Evolutionary conservation across 1,139 yeast species (phyloP), one percentile per base, ranked within the genome.

Genomic region (Pichia sp.): DNA sequence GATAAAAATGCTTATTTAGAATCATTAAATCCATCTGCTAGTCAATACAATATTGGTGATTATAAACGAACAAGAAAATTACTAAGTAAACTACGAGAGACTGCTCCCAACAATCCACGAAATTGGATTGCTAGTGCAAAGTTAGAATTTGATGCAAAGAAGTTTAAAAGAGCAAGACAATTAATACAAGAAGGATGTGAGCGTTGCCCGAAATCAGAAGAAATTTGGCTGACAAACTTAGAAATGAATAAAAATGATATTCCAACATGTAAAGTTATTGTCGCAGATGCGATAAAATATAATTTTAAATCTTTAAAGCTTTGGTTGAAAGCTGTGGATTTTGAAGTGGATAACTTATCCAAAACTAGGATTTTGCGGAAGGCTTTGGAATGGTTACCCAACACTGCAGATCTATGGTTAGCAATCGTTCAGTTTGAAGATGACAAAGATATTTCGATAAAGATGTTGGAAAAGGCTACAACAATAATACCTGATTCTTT

Each of bases 61-160:
- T 64, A 78, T 6, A 69, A 71, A 35, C 77, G 78, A 48, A 77
- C 81, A 25, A 65, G 95, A 33, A 61, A 71, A 3, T 68, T 87
- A n/a, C 68, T 89, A 41, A 67, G 76, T 9, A 82, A 94, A 2
- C 72, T 86, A 48, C 71, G 94, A 30, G 79, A 76, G 52, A 68
- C 89, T 0, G 83, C 86, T 55, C 96, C 97, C 0, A 64, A 68
- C 38, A 82, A 81, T 47, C 75, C 95, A 0, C 76, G 77, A 41
- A 87, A 87, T 11, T 92, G 97, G 96, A 85, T 92, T 28, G 87
- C 95, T 0, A 78, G 90, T 33, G 95, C 96, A 0, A 65, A 89
- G 40, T 61, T 89, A 10, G 97, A 92, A 59, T 84, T 80, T 51
- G 76, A 74, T 42, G 83, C 82, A 1, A 70, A 71, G 35, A 79